phyloP scores from a whole-genome alignment of 1,139 yeast species.

The Scheffersomyces segobiensis region DNA sequence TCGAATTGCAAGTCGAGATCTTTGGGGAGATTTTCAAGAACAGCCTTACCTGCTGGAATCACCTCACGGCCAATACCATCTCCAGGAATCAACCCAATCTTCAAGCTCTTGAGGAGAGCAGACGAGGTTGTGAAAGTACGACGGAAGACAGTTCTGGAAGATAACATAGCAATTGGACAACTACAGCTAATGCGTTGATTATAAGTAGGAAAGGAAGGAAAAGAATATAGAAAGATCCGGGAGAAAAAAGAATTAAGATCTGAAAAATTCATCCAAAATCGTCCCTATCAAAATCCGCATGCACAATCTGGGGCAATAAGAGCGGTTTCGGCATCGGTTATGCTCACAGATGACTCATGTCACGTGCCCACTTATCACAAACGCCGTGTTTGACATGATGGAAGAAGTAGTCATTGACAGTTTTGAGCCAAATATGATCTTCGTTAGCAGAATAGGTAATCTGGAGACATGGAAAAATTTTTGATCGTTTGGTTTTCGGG shows the following conservation, averaged over 20 bases:
- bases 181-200: not conserved
- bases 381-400: not conserved
- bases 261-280: not conserved
- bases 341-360: constrained; percentile 4
- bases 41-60: constrained; percentile 88
- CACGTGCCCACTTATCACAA: constrained; percentile 3
- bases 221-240: not conserved
- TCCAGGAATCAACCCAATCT: constrained; percentile 81
- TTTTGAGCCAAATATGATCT: too few species aligned
- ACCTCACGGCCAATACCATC: constrained; percentile 98
- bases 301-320: not conserved
- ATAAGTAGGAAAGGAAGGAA: not conserved
- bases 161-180: constrained; percentile 16
- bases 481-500: not conserved
- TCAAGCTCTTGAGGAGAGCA: constrained; percentile 35
- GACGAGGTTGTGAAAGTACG: constrained; percentile 41
- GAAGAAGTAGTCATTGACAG: not conserved
- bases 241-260: not conserved
- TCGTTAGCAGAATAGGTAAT: too few species aligned
- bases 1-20: constrained; percentile 77
- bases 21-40: constrained; percentile 78
- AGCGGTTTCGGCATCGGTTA: not conserved
- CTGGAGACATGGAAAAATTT: too few species aligned
- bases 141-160: constrained; percentile 23
- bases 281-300: not conserved